A percentile compares a stretch with the other conserved stretches of the same genome.
Conservation (phyloP, 768 basidiomycete species). For the Kwoniella bestiolae region DNA sequence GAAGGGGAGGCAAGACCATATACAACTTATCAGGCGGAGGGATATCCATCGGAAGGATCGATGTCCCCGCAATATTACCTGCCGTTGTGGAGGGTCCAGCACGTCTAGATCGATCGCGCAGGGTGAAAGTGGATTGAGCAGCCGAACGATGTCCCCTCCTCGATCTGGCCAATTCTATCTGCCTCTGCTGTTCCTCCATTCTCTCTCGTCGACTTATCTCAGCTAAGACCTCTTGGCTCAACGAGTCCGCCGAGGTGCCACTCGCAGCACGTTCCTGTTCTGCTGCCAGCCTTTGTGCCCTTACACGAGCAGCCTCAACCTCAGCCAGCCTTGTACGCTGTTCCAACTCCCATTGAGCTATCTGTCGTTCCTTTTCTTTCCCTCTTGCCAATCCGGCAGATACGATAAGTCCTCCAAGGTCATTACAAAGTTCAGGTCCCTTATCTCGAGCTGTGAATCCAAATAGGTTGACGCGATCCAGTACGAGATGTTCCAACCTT, state of each 20-base stretch:
- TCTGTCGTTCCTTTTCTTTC: slow-evolving; percentile 68
- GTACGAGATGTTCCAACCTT: slow-evolving; percentile 67
- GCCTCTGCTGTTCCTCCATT: slow-evolving; percentile 29
- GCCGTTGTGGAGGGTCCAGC: slow-evolving; percentile 17
- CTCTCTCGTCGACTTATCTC: slow-evolving; percentile 18
- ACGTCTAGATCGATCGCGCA: slow-evolving; percentile 47
- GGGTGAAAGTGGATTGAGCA: slow-evolving; percentile 53
- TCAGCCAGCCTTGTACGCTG: slow-evolving; percentile 44
- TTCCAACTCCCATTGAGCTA: slow-evolving; percentile 47
- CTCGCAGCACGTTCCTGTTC: slow-evolving; percentile 3
- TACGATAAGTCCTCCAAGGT: slow-evolving; percentile 68
- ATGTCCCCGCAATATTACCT: background rate
- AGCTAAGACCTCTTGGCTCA: slow-evolving; percentile 24
- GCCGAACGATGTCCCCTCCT: slow-evolving; percentile 53
- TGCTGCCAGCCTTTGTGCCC: background rate
- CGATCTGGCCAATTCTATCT: slow-evolving; percentile 29
- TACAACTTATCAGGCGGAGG: slow-evolving; percentile 46
- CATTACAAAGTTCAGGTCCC: slow-evolving; percentile 66
- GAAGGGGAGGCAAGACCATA: slow-evolving; percentile 55
- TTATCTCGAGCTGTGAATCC: slow-evolving; percentile 62
- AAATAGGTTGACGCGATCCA: slow-evolving; percentile 70
- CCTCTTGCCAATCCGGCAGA: slow-evolving; percentile 67
- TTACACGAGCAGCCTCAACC: slow-evolving; percentile 28
- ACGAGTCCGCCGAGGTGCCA: slow-evolving; percentile 20
- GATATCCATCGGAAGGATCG: slow-evolving; percentile 31